A percentile compares a stretch with the other conserved stretches of the same genome.
phyloP scores from a whole-genome alignment of 2,329 filamentous ascomycete species.

The Pseudogymnoascus sp. region DNA sequence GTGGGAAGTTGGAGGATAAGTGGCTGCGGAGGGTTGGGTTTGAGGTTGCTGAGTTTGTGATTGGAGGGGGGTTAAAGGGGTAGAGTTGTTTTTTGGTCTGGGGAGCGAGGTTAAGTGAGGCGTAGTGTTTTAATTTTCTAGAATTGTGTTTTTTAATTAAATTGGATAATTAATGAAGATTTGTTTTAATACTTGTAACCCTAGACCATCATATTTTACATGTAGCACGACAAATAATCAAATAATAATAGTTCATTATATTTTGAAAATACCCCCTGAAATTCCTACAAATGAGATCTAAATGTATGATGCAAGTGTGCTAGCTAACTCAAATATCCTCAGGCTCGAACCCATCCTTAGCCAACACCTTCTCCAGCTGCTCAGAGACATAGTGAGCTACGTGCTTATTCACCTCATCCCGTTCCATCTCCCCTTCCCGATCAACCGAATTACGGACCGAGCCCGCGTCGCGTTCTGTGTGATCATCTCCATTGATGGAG shows the following conservation, averaged over 20 bases:
- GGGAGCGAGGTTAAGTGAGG: background rate
- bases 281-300: background rate
- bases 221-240: background rate
- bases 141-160: background rate
- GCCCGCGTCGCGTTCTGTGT: conserved; percentile 33
- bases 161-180: background rate
- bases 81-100: background rate
- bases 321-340: background rate
- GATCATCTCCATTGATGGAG: conserved; percentile 41
- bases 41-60: conserved; percentile 78
- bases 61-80: conserved; percentile 15
- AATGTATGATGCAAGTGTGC: background rate
- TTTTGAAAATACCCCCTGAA: background rate
- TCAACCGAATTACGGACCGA: conserved; percentile 39
- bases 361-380: conserved; percentile 67
- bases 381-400: conserved; percentile 76
- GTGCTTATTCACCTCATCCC: conserved; percentile 56
- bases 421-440: conserved; percentile 44
- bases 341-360: conserved; percentile 30
- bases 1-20: conserved; percentile 53
- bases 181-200: background rate
- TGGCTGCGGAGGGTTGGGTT: conserved; percentile 71
- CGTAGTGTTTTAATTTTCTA: background rate
- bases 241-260: background rate
- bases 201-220: background rate